These are phyloP conservation scores for Aureobasidium zeae DNA, from an alignment of 2,329 filamentous ascomycete species.

Conservation along the genomic window DNA sequence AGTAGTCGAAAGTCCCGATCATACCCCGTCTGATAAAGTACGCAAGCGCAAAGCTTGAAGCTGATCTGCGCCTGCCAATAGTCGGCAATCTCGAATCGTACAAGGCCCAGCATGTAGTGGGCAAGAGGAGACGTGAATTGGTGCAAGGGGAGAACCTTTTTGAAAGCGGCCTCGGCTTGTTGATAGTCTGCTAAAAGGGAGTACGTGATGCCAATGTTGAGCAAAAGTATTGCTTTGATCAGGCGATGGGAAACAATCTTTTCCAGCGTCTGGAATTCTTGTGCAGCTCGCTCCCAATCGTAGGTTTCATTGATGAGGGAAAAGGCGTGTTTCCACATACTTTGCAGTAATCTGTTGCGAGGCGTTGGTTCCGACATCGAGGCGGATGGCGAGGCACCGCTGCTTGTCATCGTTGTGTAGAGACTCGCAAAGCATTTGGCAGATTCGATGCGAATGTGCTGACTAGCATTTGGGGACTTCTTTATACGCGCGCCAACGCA, in stretches of 20 bases:
- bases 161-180: conserved; percentile 21
- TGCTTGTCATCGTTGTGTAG: too few species aligned
- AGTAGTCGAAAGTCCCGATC: not conserved
- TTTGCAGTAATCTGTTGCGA: conserved; percentile 14
- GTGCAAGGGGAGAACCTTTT: conserved; percentile 17
- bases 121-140: conserved; percentile 12
- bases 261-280: conserved; percentile 23
- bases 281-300: conserved; percentile 27
- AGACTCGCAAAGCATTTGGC: too few species aligned
- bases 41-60: conserved; percentile 11
- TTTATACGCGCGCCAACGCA: too few species aligned
- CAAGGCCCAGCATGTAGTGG: conserved; percentile 24
- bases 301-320: conserved; percentile 24
- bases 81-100: conserved; percentile 22
- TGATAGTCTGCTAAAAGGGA: conserved; percentile 25
- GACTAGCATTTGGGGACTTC: too few species aligned
- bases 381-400: too few species aligned
- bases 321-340: conserved; percentile 29
- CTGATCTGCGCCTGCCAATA: conserved; percentile 10
- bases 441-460: too few species aligned
- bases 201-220: conserved; percentile 26
- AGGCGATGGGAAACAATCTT: conserved; percentile 16
- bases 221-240: conserved; percentile 19
- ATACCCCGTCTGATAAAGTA: not conserved
- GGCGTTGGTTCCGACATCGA: too few species aligned